Percentiles rank a stretch among this genome's conserved stretches.
phyloP scores from a whole-genome alignment of 2,329 filamentous ascomycete species.

The Trichoderma sp. region DNA sequence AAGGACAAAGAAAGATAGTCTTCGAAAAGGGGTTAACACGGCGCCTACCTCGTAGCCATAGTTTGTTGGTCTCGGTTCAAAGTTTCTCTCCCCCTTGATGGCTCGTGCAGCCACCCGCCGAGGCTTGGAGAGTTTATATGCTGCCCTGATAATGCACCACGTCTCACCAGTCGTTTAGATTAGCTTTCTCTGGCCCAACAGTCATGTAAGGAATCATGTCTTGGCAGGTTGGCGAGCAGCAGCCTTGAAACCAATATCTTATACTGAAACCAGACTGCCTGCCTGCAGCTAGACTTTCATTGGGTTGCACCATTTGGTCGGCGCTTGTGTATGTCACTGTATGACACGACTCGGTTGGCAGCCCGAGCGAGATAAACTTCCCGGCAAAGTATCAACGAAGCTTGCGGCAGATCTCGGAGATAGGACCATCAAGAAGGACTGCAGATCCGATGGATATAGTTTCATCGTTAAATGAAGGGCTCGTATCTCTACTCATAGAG shows the following conservation, averaged over 20 bases:
- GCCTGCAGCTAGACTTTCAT: not conserved
- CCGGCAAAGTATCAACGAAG: not conserved
- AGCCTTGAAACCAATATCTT: not conserved
- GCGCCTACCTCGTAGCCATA: not conserved
- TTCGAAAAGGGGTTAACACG: not conserved
- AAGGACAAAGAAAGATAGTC: not conserved
- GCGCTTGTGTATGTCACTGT: not conserved
- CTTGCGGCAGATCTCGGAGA: not conserved
- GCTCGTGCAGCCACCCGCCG: not conserved
- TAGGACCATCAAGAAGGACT: not conserved
- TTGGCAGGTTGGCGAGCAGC: not conserved
- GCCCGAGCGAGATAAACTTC: not conserved
- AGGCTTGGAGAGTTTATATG: not conserved
- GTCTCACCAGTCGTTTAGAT: not conserved
- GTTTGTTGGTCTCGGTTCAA: not conserved
- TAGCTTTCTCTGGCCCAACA: not conserved
- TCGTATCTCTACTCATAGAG: not conserved
- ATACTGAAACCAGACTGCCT: not conserved
- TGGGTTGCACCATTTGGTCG: not conserved
- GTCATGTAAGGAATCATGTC: not conserved
- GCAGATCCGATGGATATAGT: not conserved
- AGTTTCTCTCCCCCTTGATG: not conserved
- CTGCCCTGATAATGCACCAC: not conserved
- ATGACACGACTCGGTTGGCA: not conserved
- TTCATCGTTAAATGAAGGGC: too few relatives aligned